phyloP scores from a whole-genome alignment of 257 asterid species.

The Solanum appendiculatum region DNA sequence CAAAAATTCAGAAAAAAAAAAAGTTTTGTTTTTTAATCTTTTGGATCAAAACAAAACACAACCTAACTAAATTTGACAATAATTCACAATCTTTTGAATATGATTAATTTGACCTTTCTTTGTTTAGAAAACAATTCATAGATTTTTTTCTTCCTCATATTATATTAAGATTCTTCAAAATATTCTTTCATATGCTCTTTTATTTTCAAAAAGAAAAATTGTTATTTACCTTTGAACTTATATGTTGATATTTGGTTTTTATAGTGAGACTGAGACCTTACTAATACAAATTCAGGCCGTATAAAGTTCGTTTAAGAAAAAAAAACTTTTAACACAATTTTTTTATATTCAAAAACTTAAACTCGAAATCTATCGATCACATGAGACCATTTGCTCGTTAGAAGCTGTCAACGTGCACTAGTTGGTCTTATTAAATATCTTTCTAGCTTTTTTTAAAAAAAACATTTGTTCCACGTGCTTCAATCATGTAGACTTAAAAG shows the following conservation, averaged over 20 bases:
- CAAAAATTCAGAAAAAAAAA: background rate
- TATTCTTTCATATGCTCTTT: background rate
- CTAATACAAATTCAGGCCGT: background rate
- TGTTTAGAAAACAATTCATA: background rate
- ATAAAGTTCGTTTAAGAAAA: background rate
- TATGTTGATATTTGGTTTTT: background rate
- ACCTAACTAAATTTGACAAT: background rate
- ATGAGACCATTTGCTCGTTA: background rate
- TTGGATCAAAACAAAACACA: background rate
- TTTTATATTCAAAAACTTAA: background rate
- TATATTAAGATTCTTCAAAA: background rate
- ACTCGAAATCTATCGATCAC: too few relatives aligned
- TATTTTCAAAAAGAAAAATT: background rate
- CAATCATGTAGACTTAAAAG: background rate
- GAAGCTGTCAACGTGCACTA: background rate
- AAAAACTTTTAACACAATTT: fast-evolving
- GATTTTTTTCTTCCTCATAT: background rate
- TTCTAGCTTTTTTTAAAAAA: background rate
- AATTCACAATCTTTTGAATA: background rate
- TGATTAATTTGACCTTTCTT: background rate
- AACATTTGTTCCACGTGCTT: background rate
- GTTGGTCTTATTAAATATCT: background rate
- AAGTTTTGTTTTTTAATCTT: background rate
- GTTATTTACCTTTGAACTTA: background rate
- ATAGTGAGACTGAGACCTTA: background rate